A percentile compares a stretch with the other conserved stretches of the same genome.
phyloP scores from a whole-genome alignment of 2,329 filamentous ascomycete species.

The Fusarium subglutinans region DNA sequence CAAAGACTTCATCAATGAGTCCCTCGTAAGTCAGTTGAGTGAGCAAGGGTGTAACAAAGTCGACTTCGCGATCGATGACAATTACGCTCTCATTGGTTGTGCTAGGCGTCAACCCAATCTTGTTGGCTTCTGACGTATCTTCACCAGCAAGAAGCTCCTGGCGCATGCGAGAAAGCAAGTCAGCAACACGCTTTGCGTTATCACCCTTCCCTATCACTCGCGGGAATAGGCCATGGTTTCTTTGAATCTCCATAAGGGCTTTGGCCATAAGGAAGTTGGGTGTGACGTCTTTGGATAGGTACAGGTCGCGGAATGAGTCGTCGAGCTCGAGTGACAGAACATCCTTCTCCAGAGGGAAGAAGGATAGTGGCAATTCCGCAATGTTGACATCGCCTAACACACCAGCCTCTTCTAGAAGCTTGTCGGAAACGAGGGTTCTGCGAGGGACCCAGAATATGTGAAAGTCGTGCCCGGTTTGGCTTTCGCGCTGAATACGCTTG shows the following conservation, averaged over 20 bases:
- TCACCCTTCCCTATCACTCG: conserved; percentile 96
- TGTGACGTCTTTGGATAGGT: conserved; percentile 89
- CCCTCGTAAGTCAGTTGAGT: conserved; percentile 98
- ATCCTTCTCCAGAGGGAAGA: conserved; percentile 91
- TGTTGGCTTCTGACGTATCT: conserved; percentile 68
- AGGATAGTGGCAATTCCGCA: conserved; percentile 85
- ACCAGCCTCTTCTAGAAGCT: conserved; percentile 90
- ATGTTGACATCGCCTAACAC: conserved; percentile 93
- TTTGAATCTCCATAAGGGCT: conserved; percentile 93
- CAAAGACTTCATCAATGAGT: conserved; percentile 91
- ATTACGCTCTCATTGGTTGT: conserved; percentile 89
- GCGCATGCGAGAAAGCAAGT: conserved; percentile 89
- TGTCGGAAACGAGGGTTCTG: conserved; percentile 89
- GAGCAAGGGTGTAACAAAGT: conserved; percentile 89
- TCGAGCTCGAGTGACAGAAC: conserved; percentile 90
- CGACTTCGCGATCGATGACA: conserved; percentile 93
- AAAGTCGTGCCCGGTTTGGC: conserved; percentile 92
- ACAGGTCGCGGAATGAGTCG: conserved; percentile 86
- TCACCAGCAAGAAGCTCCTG: conserved; percentile 87
- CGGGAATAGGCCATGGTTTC: conserved; percentile 91
- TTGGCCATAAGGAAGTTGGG: conserved; percentile 89
- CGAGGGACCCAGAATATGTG: conserved; percentile 96
- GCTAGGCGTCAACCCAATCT: conserved; percentile 81
- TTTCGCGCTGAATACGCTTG: conserved; percentile 86
- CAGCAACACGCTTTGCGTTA: conserved; percentile 87